Evolutionary conservation across 2,329 filamentous ascomycete genomes (phyloP).

Genomic region (Fusarium sterilihyphosum): DNA sequence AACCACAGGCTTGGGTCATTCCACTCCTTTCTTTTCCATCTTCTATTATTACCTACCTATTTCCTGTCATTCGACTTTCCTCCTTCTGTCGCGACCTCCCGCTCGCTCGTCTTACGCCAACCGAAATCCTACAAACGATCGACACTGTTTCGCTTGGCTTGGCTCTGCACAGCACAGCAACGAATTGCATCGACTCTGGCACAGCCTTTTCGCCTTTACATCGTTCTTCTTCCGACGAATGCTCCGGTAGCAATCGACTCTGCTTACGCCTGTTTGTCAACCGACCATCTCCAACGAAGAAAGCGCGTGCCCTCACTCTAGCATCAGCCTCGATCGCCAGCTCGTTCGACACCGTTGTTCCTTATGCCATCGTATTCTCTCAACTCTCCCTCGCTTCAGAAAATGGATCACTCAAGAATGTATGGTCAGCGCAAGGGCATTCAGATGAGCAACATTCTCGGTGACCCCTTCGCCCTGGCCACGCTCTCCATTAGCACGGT

Average conservation of each 20-base stretch:
- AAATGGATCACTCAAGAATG: slow-evolving; percentile 78
- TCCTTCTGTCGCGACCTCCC: slow-evolving; percentile 12
- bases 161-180: slow-evolving; percentile 5
- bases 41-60: slow-evolving; percentile 30
- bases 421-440: slow-evolving; percentile 71
- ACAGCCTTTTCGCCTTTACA: slow-evolving; percentile 24
- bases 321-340: slow-evolving; percentile 15
- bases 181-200: slow-evolving; percentile 1
- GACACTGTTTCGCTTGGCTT: slow-evolving; percentile 25
- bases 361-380: slow-evolving; percentile 79
- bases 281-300: slow-evolving; percentile 20
- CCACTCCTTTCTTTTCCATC: slow-evolving; percentile 38
- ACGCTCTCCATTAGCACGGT: slow-evolving; percentile 93
- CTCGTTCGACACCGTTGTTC: slow-evolving; percentile 42
- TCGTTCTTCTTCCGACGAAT: slow-evolving; percentile 35
- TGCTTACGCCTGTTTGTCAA: slow-evolving; percentile 7
- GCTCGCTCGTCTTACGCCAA: slow-evolving; percentile 12
- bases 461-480: slow-evolving; percentile 94
- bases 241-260: slow-evolving; percentile 45
- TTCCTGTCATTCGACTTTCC: slow-evolving; percentile 32
- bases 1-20: slow-evolving; percentile 34
- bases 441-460: slow-evolving; percentile 87
- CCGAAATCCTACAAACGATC: slow-evolving; percentile 30
- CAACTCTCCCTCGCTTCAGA: slow-evolving; percentile 77
- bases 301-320: slow-evolving; percentile 16